Evolutionary conservation across 2,329 filamentous ascomycete genomes (phyloP), one percentile per base, ranked within the genome.

Genomic region (Epichloe gansuensis): DNA sequence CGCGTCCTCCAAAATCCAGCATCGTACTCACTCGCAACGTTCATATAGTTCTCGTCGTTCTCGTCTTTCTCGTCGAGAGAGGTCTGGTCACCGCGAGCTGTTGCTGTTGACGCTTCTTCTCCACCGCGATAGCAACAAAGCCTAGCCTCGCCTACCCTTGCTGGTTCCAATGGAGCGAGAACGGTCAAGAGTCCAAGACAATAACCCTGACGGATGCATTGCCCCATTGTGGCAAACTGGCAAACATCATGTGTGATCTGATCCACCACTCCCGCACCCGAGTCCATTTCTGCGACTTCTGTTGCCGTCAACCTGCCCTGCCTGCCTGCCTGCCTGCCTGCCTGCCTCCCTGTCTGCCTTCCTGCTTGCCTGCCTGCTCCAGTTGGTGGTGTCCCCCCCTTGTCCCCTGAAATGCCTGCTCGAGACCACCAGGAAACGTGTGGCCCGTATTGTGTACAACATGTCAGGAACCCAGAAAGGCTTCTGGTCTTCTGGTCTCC

Each of bases 191-290:
- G 2, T 31, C 37, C 35, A 28, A 46, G 12, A 28, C 15, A 35
- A 45, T 7, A 15, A 41, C 45, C 45, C 38, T 47, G 45, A 35
- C 51, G 28, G 51, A 34, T 31, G 17, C 45, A 52, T 44, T 52
- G 34, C 50, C 50, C 31, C 23, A 31, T 52, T 41, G 21, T 31
- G 23, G 50, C 38, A 23, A 42, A 7, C 41, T n/a, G n/a, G n/a
- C n/a, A n/a, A n/a, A n/a, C n/a, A 15, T n/a, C 12, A 37, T 37
- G 38, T 49, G 23, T 34, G 25, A 43, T 43, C 38, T 42, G 25
- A 13, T 34, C 37, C 47, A 42, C 38, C 8, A 34, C 5, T 11
- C 39, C 28, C 38, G 11, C 25, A 21, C 38, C 35, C 21, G 41
- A 28, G 31, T 45, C 39, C 28, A 0, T 31, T 31, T 9, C 28